A percentile compares a stretch with the other conserved stretches of the same genome.
Conservation (phyloP, 2,329 filamentous ascomycete genomes). For the Ceratocystis smalleyi region DNA sequence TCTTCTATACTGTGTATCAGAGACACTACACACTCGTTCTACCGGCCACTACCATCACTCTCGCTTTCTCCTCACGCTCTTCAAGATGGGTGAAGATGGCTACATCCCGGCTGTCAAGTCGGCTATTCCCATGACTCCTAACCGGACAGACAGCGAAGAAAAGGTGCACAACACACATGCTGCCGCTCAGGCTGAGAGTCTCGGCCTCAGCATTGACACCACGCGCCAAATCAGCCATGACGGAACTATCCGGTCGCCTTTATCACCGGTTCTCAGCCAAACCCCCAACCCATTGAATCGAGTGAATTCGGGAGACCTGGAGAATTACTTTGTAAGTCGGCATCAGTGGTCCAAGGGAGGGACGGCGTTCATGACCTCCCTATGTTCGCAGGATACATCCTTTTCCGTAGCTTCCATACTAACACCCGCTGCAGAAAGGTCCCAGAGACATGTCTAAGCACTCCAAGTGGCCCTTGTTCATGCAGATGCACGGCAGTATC, state of each 20-base stretch:
- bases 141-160: constrained; percentile 12
- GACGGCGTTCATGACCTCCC: neutral
- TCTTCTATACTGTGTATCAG: neutral
- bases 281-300: constrained; percentile 15
- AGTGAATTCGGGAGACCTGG: constrained; percentile 16
- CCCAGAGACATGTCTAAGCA: constrained; percentile 57
- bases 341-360: neutral
- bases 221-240: constrained; percentile 11
- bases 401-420: neutral
- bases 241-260: constrained; percentile 10
- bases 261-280: constrained; percentile 14
- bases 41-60: neutral
- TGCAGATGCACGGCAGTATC: constrained; percentile 62
- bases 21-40: neutral
- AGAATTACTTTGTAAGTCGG: constrained; percentile 18
- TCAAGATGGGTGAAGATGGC: constrained; percentile 15
- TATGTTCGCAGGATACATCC: neutral
- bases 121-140: constrained; percentile 2
- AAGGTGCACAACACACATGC: constrained; percentile 8
- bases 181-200: constrained; percentile 10
- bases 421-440: constrained; percentile 23
- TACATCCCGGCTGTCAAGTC: constrained; percentile 5
- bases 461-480: constrained; percentile 60
- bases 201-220: constrained; percentile 13
- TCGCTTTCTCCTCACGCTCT: neutral